Evolutionary conservation across 805 yeast species (phyloP).

Genomic region (Yarrowia keelungensis): DNA sequence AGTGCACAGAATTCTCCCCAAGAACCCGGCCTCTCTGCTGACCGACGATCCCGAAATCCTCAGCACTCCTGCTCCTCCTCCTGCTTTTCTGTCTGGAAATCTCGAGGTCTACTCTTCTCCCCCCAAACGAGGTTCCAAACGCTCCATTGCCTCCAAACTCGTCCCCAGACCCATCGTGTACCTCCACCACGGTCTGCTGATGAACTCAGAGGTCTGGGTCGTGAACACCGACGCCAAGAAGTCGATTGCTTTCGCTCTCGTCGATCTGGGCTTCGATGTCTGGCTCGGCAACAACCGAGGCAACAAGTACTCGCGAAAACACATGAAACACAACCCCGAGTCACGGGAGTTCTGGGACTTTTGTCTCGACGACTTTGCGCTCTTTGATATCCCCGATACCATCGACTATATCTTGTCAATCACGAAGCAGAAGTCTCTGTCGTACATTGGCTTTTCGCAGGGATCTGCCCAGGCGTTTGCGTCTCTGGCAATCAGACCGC

Average conservation of each 20-base stretch:
- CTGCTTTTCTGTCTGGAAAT: neutral
- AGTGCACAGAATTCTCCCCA: conserved; percentile 63
- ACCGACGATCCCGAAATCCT: neutral
- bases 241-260: conserved; percentile 76
- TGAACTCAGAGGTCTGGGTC: conserved; percentile 87
- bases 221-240: conserved; percentile 56
- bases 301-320: conserved; percentile 89
- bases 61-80: conserved; percentile 11
- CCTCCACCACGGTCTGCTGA: conserved; percentile 89
- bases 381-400: conserved; percentile 85
- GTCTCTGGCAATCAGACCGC: conserved; percentile 67
- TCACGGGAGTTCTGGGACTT: conserved; percentile 81
- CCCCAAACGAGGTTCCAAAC: conserved; percentile 34
- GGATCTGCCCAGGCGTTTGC: conserved; percentile 96
- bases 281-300: conserved; percentile 95
- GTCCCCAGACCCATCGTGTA: conserved; percentile 61
- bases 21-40: neutral
- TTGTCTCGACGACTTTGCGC: conserved; percentile 88
- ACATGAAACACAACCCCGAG: conserved; percentile 56
- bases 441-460: conserved; percentile 89
- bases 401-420: conserved; percentile 71
- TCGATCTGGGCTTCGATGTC: conserved; percentile 87
- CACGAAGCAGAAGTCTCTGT: conserved; percentile 57
- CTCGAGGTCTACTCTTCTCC: conserved; percentile 23
- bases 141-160: conserved; percentile 14